Conservation (phyloP, 2,329 filamentous ascomycete species). For the Trichothecium roseum region DNA sequence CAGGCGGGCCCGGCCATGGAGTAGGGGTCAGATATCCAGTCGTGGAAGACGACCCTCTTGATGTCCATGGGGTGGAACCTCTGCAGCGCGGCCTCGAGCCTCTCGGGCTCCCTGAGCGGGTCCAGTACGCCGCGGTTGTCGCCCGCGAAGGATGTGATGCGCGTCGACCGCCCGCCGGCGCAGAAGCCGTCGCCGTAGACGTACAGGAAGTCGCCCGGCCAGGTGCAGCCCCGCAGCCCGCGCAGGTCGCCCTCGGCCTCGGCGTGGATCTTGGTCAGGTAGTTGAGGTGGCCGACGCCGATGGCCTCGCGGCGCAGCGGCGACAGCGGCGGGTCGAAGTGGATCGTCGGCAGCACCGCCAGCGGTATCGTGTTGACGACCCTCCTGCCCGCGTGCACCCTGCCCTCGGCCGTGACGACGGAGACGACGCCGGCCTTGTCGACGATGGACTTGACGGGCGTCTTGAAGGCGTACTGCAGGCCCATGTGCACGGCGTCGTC, state of each 20-base stretch:
- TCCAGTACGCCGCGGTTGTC: slow-evolving; percentile 4
- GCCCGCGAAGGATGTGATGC: slow-evolving; percentile 6
- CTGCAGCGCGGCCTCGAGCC: slow-evolving; percentile 5
- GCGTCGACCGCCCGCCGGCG: slow-evolving; percentile 2
- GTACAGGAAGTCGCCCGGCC: slow-evolving; percentile 6
- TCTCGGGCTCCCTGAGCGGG: slow-evolving; percentile 4
- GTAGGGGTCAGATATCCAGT: slow-evolving; percentile 16
- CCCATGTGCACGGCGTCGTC: slow-evolving; percentile 11
- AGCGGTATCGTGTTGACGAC: slow-evolving; percentile 17
- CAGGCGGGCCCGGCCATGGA: slow-evolving; percentile 10
- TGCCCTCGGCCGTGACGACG: background rate
- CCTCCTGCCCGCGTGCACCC: slow-evolving; percentile 8
- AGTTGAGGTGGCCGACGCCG: slow-evolving; percentile 8
- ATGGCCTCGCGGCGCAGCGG: slow-evolving; percentile 9
- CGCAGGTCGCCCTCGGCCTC: slow-evolving; percentile 10
- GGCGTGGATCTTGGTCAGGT: slow-evolving; percentile 10
- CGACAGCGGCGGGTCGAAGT: slow-evolving; percentile 11
- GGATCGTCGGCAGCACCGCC: slow-evolving; percentile 7
- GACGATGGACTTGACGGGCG: slow-evolving; percentile 9
- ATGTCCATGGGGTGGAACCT: slow-evolving; percentile 7
- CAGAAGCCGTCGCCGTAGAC: slow-evolving; percentile 8
- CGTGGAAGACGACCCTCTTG: slow-evolving; percentile 10
- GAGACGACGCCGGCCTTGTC: slow-evolving; percentile 4
- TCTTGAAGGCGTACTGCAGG: slow-evolving; percentile 15
- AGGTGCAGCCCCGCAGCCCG: slow-evolving; percentile 5